These are phyloP conservation scores for Fomitopsis betulina DNA, from an alignment of 1,284 basidiomycete genomes.

Conservation along the genomic window DNA sequence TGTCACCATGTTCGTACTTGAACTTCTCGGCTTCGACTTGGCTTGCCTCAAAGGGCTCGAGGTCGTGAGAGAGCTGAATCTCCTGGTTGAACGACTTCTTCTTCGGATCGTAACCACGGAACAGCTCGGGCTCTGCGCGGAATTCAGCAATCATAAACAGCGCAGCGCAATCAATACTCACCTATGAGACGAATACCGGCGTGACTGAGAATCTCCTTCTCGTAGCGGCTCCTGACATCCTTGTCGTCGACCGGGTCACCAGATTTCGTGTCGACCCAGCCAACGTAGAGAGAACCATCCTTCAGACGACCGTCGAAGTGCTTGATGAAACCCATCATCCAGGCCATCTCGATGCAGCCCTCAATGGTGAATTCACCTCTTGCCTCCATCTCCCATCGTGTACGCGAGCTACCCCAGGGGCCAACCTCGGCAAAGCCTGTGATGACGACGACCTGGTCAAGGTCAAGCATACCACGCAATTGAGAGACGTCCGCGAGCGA, in stretches of 20 bases:
- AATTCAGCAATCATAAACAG: constrained; percentile 13
- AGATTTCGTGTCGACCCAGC: constrained; percentile 97
- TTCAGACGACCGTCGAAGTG: constrained; percentile 97
- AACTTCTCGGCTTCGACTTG: constrained; percentile 91
- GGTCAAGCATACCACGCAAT: constrained; percentile 84
- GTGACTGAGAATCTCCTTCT: constrained; percentile 90
- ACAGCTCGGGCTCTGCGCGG: constrained; percentile 85
- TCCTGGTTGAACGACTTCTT: constrained; percentile 98
- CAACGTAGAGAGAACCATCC: constrained; percentile 88
- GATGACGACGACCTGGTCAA: constrained; percentile 91
- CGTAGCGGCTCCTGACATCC: constrained; percentile 90
- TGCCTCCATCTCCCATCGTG: constrained; percentile 99
- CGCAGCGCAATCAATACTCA: constrained; percentile 32
- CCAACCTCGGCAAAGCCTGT: constrained; percentile 98
- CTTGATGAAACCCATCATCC: constrained; percentile 99
- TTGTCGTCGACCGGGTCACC: constrained; percentile 98
- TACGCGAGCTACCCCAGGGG: constrained; percentile 98
- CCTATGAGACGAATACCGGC: constrained; percentile 95
- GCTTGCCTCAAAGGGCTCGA: constrained; percentile 93
- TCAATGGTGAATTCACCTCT: constrained; percentile 92
- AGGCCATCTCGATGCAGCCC: constrained; percentile 98
- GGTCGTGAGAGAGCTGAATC: constrained; percentile 93
- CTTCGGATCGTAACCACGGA: constrained; percentile 96
- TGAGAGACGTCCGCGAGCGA: constrained; percentile 71
- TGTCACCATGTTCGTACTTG: constrained; percentile 95